A percentile compares a stretch with the other conserved stretches of the same genome.
Conservation (phyloP, 2,329 filamentous ascomycete genomes). For the Epichloe scottii region DNA sequence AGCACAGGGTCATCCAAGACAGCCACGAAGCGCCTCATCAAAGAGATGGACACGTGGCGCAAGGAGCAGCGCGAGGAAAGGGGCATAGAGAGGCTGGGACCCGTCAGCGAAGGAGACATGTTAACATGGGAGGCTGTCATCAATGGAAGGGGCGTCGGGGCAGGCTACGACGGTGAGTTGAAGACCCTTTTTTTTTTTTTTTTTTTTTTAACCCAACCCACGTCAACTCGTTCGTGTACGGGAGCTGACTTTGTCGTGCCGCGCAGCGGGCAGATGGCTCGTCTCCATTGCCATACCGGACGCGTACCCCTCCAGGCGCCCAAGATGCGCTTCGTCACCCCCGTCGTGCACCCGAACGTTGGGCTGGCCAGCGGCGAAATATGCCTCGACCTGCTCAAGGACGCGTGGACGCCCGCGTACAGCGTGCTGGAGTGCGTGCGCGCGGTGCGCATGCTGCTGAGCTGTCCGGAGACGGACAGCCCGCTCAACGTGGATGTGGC, state of each 20-base stretch:
- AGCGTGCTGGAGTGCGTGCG: conserved; percentile 65
- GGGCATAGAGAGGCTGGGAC: conserved; percentile 47
- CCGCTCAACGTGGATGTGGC: conserved; percentile 73
- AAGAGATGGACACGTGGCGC: conserved; percentile 43
- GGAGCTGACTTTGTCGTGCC: not conserved
- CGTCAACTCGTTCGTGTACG: no score
- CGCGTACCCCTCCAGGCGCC: conserved; percentile 68
- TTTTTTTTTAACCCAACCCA: no score
- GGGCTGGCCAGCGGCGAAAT: conserved; percentile 67
- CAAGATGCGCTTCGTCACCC: conserved; percentile 67
- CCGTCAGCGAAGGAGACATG: conserved; percentile 40
- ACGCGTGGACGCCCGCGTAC: conserved; percentile 76
- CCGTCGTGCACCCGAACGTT: conserved; percentile 75
- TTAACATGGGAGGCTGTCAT: conserved; percentile 48
- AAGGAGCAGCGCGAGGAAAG: conserved; percentile 34
- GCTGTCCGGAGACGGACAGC: conserved; percentile 56
- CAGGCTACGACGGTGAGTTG: conserved; percentile 41
- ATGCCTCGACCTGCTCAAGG: conserved; percentile 75
- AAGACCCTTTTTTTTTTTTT: not conserved
- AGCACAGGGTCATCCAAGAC: conserved; percentile 23
- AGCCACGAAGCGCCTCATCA: conserved; percentile 44
- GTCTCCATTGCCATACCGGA: conserved; percentile 64
- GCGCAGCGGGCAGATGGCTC: conserved; percentile 62
- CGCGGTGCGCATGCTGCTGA: conserved; percentile 53
- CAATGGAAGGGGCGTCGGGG: conserved; percentile 42